Evolutionary conservation across 2,329 filamentous ascomycete genomes (phyloP), one percentile per base, ranked within the genome.

Genomic region (Colletotrichum musae): DNA sequence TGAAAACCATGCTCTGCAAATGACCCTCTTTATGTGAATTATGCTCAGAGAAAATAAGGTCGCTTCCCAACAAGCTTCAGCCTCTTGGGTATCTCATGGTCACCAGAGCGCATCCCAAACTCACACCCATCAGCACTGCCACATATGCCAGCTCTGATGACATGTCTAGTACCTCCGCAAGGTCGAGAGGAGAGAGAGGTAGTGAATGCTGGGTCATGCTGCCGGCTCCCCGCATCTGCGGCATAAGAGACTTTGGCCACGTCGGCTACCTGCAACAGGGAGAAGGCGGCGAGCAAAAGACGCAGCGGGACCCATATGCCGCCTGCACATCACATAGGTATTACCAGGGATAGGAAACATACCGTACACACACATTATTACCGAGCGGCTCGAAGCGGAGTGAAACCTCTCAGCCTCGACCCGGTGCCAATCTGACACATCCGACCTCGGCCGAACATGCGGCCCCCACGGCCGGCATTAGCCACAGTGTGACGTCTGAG

Each of bases 371-470:
- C 21, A 24, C 21, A 24, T 4, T 24, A 36, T 10, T 36, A 36
- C 32, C 43, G 21, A 32, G 57, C 45, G 62, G 51, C 39, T 28
- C 50, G 50, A 47, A 28, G 24, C 28, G 36, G 57, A 61, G 50
- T 66, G 66, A 69, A 69, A 51, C 66, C 50, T 66, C 45, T 52
- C 61, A 56, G 57, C 57, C 36, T 52, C 57, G 36, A 66, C 48
- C 28, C 39, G 16, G 53, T 24, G 48, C 41, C 36, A 52, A 61
- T 61, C 56, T 57, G 62, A 69, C 50, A 69, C 56, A 61, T 60
- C 21, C 45, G 26, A 57, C 26, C 7, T 62, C n/a, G 36, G 39
- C 50, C 56, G 67, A 47, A 61, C 28, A 24, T 26, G 50, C 67
- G 62, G 67, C 63, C 61, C 51, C 10, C 53, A 50, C 16, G 39